Evolutionary conservation across 192 early-diverging fungal species (phyloP), one percentile per base, ranked within the genome.

Genomic region (Backusella tuberculispora): DNA sequence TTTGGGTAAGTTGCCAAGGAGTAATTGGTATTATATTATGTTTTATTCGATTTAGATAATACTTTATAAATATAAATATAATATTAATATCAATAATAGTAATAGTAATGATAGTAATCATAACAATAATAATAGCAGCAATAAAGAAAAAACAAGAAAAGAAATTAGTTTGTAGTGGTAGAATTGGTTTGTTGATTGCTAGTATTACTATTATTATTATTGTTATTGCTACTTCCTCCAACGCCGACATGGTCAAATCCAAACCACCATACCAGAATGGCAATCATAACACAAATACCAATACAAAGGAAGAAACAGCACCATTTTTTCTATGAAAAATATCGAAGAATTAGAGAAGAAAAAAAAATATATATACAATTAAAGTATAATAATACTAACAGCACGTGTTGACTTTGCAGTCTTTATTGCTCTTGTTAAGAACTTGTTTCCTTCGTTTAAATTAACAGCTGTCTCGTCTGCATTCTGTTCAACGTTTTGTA

Each of bases 401-500:
- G 71, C 63, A 34, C 79, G 74, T 8, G 75, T 76, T 2, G 74
- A 50, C 53, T 69, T 76, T 10, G 79, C 79, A 48, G 44, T 76
- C 34, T 56, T 41, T n/a, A 80, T 80, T 38, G 79, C 79, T n/a
- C 60, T 73, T 12, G 45, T 65, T 9, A 80, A 41, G 45, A 69
- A 63, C 9, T 67, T 60, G 21, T 71, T 73, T 44, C 79, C 79
- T 63, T 72, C 63, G n/a, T 76, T 75, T 26, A 80, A 24, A 10
- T 80, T 40, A 42, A 14, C 50, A 21, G 72, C 53, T 3, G 75
- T 46, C 2, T 46, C 50, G 2, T 85, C 74, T 3, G 90, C 86
- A 74, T 93, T 83, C 10, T 84, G 76, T 75, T 92, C 93, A 41
- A 95, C 91, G 44, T 85, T 83, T 65, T 92, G 82, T 38, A 96